Conservation (phyloP, 768 basidiomycete genomes). For the Mrakia frigida region DNA sequence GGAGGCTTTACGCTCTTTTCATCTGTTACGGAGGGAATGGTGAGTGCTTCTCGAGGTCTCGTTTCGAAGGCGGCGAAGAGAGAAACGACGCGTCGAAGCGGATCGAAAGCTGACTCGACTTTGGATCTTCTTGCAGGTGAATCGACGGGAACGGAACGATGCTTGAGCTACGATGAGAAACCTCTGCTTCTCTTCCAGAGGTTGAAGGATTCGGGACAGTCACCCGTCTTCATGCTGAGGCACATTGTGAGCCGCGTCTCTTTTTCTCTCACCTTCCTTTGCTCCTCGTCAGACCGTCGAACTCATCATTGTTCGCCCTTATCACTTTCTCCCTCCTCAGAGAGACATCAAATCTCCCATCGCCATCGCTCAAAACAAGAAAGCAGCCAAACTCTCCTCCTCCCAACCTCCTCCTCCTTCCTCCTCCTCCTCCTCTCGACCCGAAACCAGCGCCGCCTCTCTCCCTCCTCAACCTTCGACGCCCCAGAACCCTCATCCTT, state of each 20-base stretch:
- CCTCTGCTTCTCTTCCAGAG: constrained; percentile 94
- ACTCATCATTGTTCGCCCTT: neutral
- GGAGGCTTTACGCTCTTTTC: constrained; percentile 99
- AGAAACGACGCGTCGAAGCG: neutral
- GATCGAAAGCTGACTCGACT: neutral
- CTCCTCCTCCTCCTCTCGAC: constrained; percentile 25
- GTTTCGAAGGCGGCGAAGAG: no score
- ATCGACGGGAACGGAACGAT: constrained; percentile 61
- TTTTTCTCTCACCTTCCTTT: neutral
- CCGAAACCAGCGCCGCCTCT: constrained; percentile 34
- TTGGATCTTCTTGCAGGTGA: neutral
- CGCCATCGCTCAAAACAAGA: constrained; percentile 92
- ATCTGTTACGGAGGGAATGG: constrained; percentile 94
- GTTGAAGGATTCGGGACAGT: constrained; percentile 93
- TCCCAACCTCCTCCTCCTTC: constrained; percentile 14
- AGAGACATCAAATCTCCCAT: constrained; percentile 92
- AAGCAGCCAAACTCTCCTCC: constrained; percentile 53
- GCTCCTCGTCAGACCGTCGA: neutral
- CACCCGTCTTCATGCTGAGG: constrained; percentile 87
- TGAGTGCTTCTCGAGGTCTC: constrained; percentile 43
- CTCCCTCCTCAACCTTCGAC: neutral
- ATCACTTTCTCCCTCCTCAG: constrained; percentile 31
- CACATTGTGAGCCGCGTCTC: constrained; percentile 40
- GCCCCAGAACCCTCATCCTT: constrained; percentile 27
- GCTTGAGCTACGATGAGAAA: constrained; percentile 95